Percentiles rank a stretch among this genome's conserved stretches.
Evolutionary conservation across 2,329 filamentous ascomycete species (phyloP).

Genomic region (Sporothrix brunneoviolacea): DNA sequence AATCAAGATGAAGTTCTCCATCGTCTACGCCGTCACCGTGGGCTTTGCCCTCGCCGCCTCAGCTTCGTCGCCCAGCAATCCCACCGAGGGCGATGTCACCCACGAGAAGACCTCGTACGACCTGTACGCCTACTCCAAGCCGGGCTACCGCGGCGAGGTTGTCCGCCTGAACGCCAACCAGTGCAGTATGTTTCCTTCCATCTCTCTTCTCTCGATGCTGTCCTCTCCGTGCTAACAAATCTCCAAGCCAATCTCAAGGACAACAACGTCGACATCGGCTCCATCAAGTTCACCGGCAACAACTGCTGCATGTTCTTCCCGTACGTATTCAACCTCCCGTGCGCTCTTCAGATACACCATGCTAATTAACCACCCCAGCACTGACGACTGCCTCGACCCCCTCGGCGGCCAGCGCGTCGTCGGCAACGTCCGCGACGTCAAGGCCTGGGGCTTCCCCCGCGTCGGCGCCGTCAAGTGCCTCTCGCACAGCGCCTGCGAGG

Average conservation of each 20-base stretch:
- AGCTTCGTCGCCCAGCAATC: too few species aligned
- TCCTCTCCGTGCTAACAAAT: background rate
- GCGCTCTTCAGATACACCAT: background rate
- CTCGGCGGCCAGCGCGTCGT: conserved; percentile 9
- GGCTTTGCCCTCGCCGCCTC: background rate
- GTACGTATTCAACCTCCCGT: conserved; percentile 1
- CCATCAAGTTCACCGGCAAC: conserved; percentile 8
- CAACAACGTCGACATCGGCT: background rate
- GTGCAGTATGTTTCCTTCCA: conserved; percentile 2
- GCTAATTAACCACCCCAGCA: background rate
- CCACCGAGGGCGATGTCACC: background rate
- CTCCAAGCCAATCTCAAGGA: background rate
- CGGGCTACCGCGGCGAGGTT: background rate
- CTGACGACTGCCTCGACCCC: background rate
- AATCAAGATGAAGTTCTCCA: background rate
- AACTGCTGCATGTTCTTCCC: conserved; percentile 13
- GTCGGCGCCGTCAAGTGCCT: conserved; percentile 13
- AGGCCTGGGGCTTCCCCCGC: conserved; percentile 8
- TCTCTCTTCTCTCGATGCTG: too few species aligned
- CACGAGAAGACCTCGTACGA: background rate
- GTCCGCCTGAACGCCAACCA: background rate
- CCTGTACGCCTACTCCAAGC: background rate
- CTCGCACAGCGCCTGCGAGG: conserved; percentile 3
- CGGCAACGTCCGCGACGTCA: conserved; percentile 7
- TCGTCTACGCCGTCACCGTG: background rate